These are phyloP conservation scores for Starmerella sirachaensis DNA, from an alignment of 805 yeast species.

Conservation along the genomic window DNA sequence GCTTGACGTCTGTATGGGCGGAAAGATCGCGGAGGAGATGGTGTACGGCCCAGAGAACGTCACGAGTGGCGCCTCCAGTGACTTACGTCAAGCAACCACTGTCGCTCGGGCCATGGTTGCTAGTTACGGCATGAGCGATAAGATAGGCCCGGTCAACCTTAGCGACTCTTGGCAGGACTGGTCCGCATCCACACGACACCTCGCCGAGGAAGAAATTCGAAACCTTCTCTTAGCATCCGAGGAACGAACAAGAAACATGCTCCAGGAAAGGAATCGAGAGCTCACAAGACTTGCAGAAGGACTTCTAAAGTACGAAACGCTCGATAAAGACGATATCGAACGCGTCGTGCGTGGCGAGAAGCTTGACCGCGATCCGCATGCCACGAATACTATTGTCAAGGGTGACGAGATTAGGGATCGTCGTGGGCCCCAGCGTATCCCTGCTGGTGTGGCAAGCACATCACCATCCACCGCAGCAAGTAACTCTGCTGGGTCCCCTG, in stretches of 20 bases:
- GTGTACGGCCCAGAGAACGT: constrained; percentile 84
- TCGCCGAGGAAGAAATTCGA: constrained; percentile 88
- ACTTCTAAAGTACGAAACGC: constrained; percentile 85
- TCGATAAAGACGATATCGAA: constrained; percentile 83
- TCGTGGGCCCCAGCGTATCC: constrained; percentile 14
- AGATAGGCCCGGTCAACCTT: constrained; percentile 81
- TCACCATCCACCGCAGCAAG: no score
- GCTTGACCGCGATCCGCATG: constrained; percentile 52
- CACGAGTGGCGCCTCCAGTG: constrained; percentile 91
- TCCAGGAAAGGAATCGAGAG: constrained; percentile 52
- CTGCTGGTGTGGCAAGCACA: no score
- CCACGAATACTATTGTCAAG: constrained; percentile 66
- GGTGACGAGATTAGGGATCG: constrained; percentile 27
- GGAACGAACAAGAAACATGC: constrained; percentile 58
- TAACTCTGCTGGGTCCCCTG: no score
- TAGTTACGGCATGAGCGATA: constrained; percentile 89
- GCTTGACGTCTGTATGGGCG: constrained; percentile 97
- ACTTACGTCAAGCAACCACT: constrained; percentile 75
- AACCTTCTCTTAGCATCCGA: constrained; percentile 63
- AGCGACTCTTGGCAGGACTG: constrained; percentile 90
- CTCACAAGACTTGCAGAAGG: constrained; percentile 85
- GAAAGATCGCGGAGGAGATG: constrained; percentile 92
- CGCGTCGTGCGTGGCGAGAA: constrained; percentile 70
- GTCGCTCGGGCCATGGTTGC: constrained; percentile 97
- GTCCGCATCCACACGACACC: constrained; percentile 77